A percentile compares a stretch with the other conserved stretches of the same genome.
phyloP scores from a whole-genome alignment of 306 rosid genomes.

The Fragaria nilgerrensis region DNA sequence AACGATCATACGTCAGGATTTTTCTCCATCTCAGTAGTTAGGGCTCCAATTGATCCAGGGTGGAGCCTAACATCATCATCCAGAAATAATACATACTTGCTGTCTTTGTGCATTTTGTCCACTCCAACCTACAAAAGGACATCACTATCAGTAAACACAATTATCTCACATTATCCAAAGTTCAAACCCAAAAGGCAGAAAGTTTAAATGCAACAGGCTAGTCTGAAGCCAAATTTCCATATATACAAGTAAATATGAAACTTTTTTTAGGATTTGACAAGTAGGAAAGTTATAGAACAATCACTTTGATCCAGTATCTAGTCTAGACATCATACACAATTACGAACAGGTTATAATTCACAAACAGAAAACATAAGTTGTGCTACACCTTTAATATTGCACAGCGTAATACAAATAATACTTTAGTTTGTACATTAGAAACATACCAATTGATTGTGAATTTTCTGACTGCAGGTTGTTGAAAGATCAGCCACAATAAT shows the following conservation, averaged over 20 bases:
- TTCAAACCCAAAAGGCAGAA: not conserved
- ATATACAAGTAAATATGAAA: not conserved
- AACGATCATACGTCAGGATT: conserved; percentile 66
- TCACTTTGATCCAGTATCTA: conserved; percentile 14
- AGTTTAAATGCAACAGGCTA: not conserved
- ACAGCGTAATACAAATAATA: conserved; percentile 21
- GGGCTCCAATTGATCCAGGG: conserved; percentile 95
- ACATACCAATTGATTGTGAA: conserved; percentile 93
- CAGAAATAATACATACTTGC: conserved; percentile 82
- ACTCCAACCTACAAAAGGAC: conserved; percentile 74
- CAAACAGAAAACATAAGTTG: not conserved
- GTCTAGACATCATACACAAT: not conserved
- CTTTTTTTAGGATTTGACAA: conserved; percentile 1
- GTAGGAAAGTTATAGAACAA: not conserved
- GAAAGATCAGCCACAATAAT: conserved; percentile 82
- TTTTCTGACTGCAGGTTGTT: conserved; percentile 95
- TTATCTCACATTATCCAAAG: not conserved
- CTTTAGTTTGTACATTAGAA: not conserved
- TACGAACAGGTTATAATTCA: not conserved
- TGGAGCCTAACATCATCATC: conserved; percentile 96
- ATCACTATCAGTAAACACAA: conserved; percentile 22
- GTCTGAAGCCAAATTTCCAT: conserved; percentile 11
- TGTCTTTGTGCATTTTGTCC: conserved; percentile 79
- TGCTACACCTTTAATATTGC: conserved; percentile 8
- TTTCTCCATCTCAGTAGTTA: conserved; percentile 79